A percentile compares a stretch with the other conserved stretches of the same genome.
phyloP scores from a whole-genome alignment of 208 protist genomes.

The Lotmaria passim region DNA sequence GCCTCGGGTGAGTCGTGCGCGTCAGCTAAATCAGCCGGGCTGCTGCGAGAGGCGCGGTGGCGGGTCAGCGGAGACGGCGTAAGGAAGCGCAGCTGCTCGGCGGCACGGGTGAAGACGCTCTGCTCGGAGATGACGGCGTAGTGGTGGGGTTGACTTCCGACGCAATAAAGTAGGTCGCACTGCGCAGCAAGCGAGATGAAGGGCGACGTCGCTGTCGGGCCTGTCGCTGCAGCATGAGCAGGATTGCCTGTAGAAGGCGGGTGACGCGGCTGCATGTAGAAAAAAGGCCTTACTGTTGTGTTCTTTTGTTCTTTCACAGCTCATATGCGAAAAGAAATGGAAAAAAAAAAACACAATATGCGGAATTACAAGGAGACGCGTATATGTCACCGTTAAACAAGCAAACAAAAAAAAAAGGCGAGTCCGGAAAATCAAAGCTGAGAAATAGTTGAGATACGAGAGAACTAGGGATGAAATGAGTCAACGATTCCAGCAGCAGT shows the following conservation, averaged over 20 bases:
- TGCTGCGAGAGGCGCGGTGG: neutral
- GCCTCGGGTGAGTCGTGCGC: neutral
- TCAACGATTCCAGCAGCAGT: no score
- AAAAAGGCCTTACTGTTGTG: neutral
- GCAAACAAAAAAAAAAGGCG: neutral
- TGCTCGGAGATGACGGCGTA: constrained; percentile 31
- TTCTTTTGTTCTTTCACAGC: neutral
- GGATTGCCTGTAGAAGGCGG: no score
- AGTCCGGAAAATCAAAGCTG: neutral
- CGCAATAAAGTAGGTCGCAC: constrained; percentile 26
- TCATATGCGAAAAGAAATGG: no score
- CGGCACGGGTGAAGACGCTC: constrained; percentile 30
- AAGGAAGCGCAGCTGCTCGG: constrained; percentile 30
- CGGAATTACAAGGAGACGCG: no score
- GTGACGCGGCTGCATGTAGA: neutral
- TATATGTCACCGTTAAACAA: no score
- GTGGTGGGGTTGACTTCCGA: constrained; percentile 26
- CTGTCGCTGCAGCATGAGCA: neutral
- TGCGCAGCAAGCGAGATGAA: constrained; percentile 36
- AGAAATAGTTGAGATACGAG: no score
- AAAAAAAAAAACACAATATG: no score
- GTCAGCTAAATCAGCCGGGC: neutral
- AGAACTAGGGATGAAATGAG: no score
- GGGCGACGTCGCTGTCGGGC: constrained; percentile 3
- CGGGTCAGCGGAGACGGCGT: constrained; percentile 18